Base-by-base conservation (phyloP, 495 filamentous ascomycete species). In the Daldinia loculata region DNA sequence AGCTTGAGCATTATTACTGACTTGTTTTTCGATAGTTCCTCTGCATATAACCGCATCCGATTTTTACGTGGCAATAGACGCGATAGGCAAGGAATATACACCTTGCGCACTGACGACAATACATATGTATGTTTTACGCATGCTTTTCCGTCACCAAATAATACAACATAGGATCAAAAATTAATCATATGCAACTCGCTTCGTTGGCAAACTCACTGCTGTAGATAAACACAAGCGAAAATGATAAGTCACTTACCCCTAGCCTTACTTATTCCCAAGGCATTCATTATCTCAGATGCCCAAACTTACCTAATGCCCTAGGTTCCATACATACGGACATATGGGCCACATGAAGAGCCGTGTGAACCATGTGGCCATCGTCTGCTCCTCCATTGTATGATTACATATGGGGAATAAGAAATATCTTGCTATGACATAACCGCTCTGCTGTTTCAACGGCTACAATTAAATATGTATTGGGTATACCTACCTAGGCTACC, bases 171-270 rank as follows among this genome's bases (percentile, higher is more conserved):
- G 26, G 26, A 30, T 17, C 27, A 11, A 36, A 36, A 22, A 32
- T 38, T 36, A 22, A 30, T 36, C 53, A 30, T 56, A 22, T 1
- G 17, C 30, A 9, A 56, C 17, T 56, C 53, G 30, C 53, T 56
- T 41, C 4, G 36, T 14, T 60, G 38, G 22, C 30, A 24, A 45
- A 5, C 36, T 60, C 24, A 14, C 12, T 60, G 19, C 30, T 30
- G 6, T 24, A 48, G 39, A 60, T 24, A 27, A 19, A 60, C 36
- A 19, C 36, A 4, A 15, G 6, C 24, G 6, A 43, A 7, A 19
- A 60, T 32, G 56, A 60, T 12, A 26, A 60, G 56, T 60, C 56
- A 60, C 56, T 60, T 43, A 12, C 2, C 34, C 14, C 26, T 24
- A 29, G 50, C 24, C 50, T 24, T 53, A 53, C 26, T 30, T 30